Percentiles rank a stretch among this genome's conserved stretches.
phyloP scores from a whole-genome alignment of 148 eudicot genomes.

The Rhododendron griersonianum region DNA sequence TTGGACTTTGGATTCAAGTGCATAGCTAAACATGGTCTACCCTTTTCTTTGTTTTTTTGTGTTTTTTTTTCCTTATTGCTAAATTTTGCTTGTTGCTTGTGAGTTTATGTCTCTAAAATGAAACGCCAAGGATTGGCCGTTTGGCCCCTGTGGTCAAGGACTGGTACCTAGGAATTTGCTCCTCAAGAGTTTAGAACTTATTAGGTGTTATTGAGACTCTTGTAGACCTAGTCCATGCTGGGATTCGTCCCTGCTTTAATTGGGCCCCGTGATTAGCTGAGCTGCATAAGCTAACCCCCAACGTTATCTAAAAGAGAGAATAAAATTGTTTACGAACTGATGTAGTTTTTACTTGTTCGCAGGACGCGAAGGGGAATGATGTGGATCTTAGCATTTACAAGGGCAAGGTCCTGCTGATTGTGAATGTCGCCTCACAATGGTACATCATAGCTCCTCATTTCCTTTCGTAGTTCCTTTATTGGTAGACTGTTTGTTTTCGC shows the following conservation, averaged over 20 bases:
- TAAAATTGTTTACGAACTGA: background rate
- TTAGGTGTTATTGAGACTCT: too few relatives aligned
- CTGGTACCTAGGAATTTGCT: background rate
- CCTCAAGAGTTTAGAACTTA: too few relatives aligned
- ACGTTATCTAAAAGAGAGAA: background rate
- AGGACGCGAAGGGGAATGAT: slow-evolving; percentile 46
- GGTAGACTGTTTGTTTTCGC: background rate
- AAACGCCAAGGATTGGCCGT: background rate
- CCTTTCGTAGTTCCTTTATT: background rate
- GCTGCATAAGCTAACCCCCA: background rate
- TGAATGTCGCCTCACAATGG: slow-evolving; percentile 56
- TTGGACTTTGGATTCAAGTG: background rate
- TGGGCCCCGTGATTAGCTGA: background rate
- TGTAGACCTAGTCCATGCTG: too few relatives aligned
- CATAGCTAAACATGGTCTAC: background rate
- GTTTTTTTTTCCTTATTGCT: background rate
- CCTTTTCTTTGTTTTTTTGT: background rate
- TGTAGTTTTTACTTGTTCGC: background rate
- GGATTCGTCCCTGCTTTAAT: too few relatives aligned
- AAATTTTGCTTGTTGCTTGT: background rate
- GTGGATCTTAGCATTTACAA: slow-evolving; percentile 42
- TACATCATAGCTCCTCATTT: slow-evolving; percentile 11
- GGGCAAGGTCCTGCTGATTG: slow-evolving; percentile 48
- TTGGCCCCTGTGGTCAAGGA: background rate
- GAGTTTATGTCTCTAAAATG: background rate